Percentiles rank a stretch among this genome's conserved stretches.
These are phyloP conservation scores for Pseudisothecium myosuroides DNA, from an alignment of 225 moss, liverwort and hornwort species.

Conservation along the genomic window DNA sequence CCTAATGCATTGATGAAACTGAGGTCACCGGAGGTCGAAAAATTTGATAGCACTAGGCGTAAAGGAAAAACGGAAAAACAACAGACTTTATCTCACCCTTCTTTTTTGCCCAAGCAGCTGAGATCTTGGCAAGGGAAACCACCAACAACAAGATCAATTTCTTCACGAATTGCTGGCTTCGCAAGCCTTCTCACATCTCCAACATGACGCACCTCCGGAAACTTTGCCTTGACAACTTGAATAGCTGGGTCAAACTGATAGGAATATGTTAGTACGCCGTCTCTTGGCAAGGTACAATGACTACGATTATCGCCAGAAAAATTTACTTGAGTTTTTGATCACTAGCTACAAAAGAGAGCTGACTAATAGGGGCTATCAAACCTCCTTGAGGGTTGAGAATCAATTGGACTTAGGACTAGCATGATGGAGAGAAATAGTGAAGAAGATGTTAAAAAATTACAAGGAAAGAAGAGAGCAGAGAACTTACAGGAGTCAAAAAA, in stretches of 20 bases:
- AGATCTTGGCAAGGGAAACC: slow-evolving; percentile 62
- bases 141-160: slow-evolving; percentile 40
- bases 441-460: neutral
- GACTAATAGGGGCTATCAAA: neutral
- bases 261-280: neutral
- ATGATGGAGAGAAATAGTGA: neutral
- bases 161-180: slow-evolving; percentile 20
- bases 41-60: neutral
- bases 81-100: slow-evolving; percentile 13
- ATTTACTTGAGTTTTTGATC: neutral
- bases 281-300: neutral
- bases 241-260: slow-evolving; percentile 42
- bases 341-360: neutral
- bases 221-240: slow-evolving; percentile 40
- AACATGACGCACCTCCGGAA: slow-evolving; percentile 44
- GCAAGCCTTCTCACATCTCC: slow-evolving; percentile 40
- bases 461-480: neutral
- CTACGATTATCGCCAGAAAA: neutral
- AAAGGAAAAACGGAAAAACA: neutral
- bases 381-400: neutral
- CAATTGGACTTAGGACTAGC: neutral
- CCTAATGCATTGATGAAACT: neutral
- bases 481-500: neutral
- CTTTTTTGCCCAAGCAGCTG: slow-evolving; percentile 43
- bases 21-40: neutral